Evolutionary conservation across 257 asterid species (phyloP), one percentile per base, ranked within the genome.

Genomic region (Gentiana macrophylla): DNA sequence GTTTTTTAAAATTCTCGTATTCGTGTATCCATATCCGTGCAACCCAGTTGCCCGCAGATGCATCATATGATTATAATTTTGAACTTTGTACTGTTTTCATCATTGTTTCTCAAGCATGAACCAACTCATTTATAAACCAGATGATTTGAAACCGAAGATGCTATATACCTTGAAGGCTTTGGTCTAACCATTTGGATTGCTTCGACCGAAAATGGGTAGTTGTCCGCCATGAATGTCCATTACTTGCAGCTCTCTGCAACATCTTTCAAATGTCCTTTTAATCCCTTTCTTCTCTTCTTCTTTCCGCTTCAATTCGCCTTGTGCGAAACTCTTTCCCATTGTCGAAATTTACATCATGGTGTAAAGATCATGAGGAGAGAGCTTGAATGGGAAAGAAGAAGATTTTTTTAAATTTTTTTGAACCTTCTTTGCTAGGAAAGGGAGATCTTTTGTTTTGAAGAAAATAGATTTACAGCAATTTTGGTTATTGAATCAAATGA

Each of bases 221-320:
- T 66, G 67, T 64, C 81, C 78, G 72, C 81, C 81, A 75, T 64
- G 81, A 75, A 71, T 75, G 68, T 13, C 78, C 75, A 69, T 76
- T 72, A 55, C 65, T 76, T 56, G 81, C 78, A 50, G 76, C 81
- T 37, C 78, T 72, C 13, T 76, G 78, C 47, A 76, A 65, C 81
- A 76, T 76, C 57, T 62, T 69, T n/a, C 24, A 41, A 41, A 41
- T 41, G 46, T 34, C 15, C 32, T 13, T 44, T 5, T 35, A 37
- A 15, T 68, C n/a, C n/a, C n/a, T n/a, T n/a, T n/a, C n/a, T n/a
- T n/a, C n/a, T 34, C 54, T 68, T 46, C 32, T 45, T 12, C 41
- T 47, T 48, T 10, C 24, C 12, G n/a, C 8, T 6, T 48, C 35
- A 32, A n/a, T n/a, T 1, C 12, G 0, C 48, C 49, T n/a, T 24